A percentile compares a stretch with the other conserved stretches of the same genome.
Evolutionary conservation across 2,329 filamentous ascomycete species (phyloP).

Genomic region (Microsporum canis): DNA sequence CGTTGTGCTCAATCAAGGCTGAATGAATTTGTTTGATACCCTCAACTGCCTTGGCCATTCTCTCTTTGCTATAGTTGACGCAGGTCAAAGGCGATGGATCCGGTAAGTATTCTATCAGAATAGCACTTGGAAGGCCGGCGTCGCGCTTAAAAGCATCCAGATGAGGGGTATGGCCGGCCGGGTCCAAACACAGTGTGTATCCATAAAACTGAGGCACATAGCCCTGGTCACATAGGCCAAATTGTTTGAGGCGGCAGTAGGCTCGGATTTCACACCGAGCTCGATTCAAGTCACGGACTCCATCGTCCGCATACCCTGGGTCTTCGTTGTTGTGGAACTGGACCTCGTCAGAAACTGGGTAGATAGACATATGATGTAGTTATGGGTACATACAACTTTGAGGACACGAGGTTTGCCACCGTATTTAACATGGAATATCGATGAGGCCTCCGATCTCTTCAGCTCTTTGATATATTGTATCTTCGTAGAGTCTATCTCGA

Average conservation of each 20-base stretch:
- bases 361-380: neutral
- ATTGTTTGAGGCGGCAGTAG: conserved; percentile 12
- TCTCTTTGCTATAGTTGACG: conserved; percentile 10
- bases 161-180: conserved; percentile 6
- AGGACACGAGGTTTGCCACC: conserved; percentile 11
- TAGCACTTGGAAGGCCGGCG: conserved; percentile 5
- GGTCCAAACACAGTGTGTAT: conserved; percentile 8
- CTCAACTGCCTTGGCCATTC: conserved; percentile 1
- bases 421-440: conserved; percentile 13
- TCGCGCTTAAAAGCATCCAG: conserved; percentile 11
- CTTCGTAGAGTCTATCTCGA: conserved; percentile 11
- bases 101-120: conserved; percentile 15
- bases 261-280: conserved; percentile 13
- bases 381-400: conserved; percentile 13
- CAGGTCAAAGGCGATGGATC: conserved; percentile 12
- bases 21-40: conserved; percentile 13
- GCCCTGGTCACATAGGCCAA: conserved; percentile 10
- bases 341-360: neutral
- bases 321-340: conserved; percentile 15
- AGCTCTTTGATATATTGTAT: conserved; percentile 11
- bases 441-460: conserved; percentile 12
- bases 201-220: conserved; percentile 13
- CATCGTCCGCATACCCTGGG: conserved; percentile 12
- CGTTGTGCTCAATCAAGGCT: conserved; percentile 14
- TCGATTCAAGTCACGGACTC: conserved; percentile 13